Base-by-base conservation (phyloP, 345 rosid species). In the Laguncularia racemosa region DNA sequence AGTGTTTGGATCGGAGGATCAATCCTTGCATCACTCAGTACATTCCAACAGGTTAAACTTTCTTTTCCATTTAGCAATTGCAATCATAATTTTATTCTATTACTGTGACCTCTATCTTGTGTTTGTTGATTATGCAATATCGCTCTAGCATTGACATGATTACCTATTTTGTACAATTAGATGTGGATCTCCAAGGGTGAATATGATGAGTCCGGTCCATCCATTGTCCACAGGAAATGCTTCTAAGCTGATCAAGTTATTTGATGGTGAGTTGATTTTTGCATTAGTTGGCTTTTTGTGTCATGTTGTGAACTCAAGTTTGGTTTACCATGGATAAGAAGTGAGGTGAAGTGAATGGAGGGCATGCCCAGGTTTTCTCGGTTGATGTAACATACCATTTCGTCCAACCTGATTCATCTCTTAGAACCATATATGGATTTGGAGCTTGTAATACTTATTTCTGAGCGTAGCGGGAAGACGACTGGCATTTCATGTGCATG, bases 191-290 rank as follows among this genome's bases (percentile, higher is more conserved):
- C 79, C 69, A 75, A 75, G 73, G 75, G 73, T 3, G 79, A 75
- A 65, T 75, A 75, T 11, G 79, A 75, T 3, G 79, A 75, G 67
- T 71, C 79, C 4, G 79, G 79, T 52, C 79, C 79, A 56, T 71
- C 79, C 44, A 75, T 75, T 44, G 79, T 75, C 67, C 79, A 75
- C 79, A 67, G 79, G 76, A 75, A 75, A 70, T 75, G 79, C 76
- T 75, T 75, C 76, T 75, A 71, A 75, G 43, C 26, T 20, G 17
- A 18, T 23, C 44, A 23, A 53, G 66, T 62, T 4, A 20, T 21
- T 17, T 49, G 19, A 20, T 62, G 58, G 57, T 62, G 58, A 19
- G 44, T 16, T 28, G 14, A 18, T 19, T 20, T 45, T 53, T 4
- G 52, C 26, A 19, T 45, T 55, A 53, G 66, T 62, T 53, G 65